Evolutionary conservation across 1,284 basidiomycete genomes (phyloP).

Genomic region (Cryptococcus jaspeensis): DNA sequence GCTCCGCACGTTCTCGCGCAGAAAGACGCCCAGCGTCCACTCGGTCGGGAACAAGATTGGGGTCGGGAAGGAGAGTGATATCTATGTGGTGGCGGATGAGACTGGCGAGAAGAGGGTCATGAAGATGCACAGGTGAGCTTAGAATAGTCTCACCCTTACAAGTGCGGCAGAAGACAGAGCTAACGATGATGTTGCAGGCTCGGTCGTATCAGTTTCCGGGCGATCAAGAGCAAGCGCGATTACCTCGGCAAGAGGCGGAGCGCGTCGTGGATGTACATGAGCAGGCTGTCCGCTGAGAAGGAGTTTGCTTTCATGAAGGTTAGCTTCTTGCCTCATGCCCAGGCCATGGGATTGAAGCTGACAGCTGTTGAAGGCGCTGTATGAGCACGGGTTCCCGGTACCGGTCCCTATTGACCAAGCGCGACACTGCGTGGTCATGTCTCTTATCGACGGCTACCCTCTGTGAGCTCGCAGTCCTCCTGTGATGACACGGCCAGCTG

Average conservation of each 20-base stretch:
- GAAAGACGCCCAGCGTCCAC: conserved; percentile 68
- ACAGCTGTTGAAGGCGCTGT: conserved; percentile 66
- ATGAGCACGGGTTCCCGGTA: conserved; percentile 91
- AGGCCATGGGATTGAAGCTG: neutral
- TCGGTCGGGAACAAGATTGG: conserved; percentile 97
- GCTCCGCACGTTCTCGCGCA: conserved; percentile 85
- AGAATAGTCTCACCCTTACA: neutral
- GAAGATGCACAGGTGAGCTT: conserved; percentile 78
- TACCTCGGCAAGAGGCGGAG: conserved; percentile 94
- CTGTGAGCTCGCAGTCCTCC: conserved; percentile 58
- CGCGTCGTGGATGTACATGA: conserved; percentile 99
- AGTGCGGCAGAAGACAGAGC: conserved; percentile 3
- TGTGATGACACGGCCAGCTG: conserved; percentile 3
- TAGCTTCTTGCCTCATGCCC: conserved; percentile 10
- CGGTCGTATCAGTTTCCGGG: conserved; percentile 92
- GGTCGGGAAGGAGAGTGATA: conserved; percentile 97
- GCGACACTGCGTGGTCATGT: conserved; percentile 94
- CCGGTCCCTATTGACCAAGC: conserved; percentile 92
- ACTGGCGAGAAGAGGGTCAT: conserved; percentile 83
- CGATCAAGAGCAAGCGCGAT: conserved; percentile 95
- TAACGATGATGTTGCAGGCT: conserved; percentile 59
- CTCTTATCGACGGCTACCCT: conserved; percentile 92
- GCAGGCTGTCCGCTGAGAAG: conserved; percentile 89
- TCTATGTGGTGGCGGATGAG: conserved; percentile 85
- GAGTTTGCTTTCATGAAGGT: conserved; percentile 99